Evolutionary conservation across 768 basidiomycete species (phyloP).

Genomic region (Boletus bicolor): DNA sequence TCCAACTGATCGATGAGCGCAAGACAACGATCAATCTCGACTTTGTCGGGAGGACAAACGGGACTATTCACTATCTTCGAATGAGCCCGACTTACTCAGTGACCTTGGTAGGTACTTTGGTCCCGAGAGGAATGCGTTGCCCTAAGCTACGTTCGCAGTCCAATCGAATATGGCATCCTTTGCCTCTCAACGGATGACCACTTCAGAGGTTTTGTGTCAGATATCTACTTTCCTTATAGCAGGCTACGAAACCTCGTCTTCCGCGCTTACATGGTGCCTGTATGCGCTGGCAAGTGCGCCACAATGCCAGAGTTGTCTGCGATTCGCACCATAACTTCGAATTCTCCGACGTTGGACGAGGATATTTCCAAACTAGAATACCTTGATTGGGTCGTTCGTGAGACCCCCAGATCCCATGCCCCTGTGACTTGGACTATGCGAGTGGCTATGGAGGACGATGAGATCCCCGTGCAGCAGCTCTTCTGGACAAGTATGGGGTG

Average conservation of each 20-base stretch:
- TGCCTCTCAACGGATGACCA: constrained; percentile 47
- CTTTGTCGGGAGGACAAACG: constrained; percentile 15
- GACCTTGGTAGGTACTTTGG: constrained; percentile 42
- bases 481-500: constrained; percentile 33
- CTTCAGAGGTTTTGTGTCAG: constrained; percentile 57
- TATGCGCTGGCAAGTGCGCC: constrained; percentile 51
- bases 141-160: constrained; percentile 37
- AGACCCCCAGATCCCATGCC: constrained; percentile 52
- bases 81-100: constrained; percentile 46
- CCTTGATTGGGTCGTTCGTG: constrained; percentile 61
- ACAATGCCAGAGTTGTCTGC: constrained; percentile 44
- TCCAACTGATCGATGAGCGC: constrained; percentile 50
- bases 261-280: constrained; percentile 60
- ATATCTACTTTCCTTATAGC: constrained; percentile 64
- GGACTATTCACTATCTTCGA: constrained; percentile 7
- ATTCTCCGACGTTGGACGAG: constrained; percentile 20
- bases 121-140: background rate
- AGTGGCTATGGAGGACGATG: constrained; percentile 44
- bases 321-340: constrained; percentile 30
- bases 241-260: constrained; percentile 62
- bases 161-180: constrained; percentile 51
- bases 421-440: constrained; percentile 62
- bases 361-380: constrained; percentile 44
- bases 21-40: constrained; percentile 33
- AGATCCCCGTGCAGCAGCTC: constrained; percentile 46